Evolutionary conservation across 371 early-diverging fungal genomes (phyloP).

Genomic region (Rhizopus sp.): DNA sequence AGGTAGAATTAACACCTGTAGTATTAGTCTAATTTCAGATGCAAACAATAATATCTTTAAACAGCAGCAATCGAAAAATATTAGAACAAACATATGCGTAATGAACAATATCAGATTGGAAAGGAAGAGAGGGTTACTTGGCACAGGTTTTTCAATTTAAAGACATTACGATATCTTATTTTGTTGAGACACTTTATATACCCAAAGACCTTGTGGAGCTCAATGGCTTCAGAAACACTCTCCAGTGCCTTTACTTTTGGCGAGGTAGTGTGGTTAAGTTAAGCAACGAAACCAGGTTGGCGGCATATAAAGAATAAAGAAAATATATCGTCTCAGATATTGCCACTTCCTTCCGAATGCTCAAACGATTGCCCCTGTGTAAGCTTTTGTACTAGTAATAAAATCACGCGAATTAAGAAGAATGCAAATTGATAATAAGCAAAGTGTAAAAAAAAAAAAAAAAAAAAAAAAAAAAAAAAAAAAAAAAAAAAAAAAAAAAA

Average conservation of each 20-base stretch:
- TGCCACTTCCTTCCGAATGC: slow-evolving; percentile 6
- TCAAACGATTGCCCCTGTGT: no score
- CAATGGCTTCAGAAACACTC: slow-evolving; percentile 17
- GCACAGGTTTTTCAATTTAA: slow-evolving; percentile 6
- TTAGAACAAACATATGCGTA: not conserved
- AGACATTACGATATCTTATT: slow-evolving; percentile 4
- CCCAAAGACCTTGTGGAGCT: slow-evolving; percentile 15
- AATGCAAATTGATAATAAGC: no score
- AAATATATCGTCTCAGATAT: slow-evolving; percentile 16
- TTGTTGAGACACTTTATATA: slow-evolving; percentile 1
- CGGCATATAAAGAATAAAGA: slow-evolving; percentile 13
- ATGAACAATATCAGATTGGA: slow-evolving; percentile 1
- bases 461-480: no score
- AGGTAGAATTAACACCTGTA: no score
- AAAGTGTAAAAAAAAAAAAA: no score
- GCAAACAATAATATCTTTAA: not conserved
- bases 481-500: no score
- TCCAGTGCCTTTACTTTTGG: slow-evolving; percentile 15
- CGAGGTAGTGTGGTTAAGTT: slow-evolving; percentile 9
- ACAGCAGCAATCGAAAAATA: not conserved
- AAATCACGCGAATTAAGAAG: no score
- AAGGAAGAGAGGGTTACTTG: slow-evolving; percentile 5
- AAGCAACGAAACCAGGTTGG: slow-evolving; percentile 18
- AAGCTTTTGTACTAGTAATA: no score
- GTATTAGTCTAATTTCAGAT: not conserved